Conservation (phyloP, 1,139 yeast genomes). For the Suhomyces choctaworum region DNA sequence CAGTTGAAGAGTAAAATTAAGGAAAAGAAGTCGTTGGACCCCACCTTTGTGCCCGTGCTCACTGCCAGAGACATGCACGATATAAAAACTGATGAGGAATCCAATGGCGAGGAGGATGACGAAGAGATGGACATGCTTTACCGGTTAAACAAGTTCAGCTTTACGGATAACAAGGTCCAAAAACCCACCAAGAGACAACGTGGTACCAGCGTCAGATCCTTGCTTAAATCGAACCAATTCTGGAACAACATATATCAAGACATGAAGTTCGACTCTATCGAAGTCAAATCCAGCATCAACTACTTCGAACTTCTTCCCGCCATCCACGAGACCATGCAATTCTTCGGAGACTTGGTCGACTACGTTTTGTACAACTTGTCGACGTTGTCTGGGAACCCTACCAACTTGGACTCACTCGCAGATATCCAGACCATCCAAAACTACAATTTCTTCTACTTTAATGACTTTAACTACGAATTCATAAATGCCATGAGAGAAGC, state of each 20-base stretch:
- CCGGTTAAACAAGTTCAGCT: conserved; percentile 9
- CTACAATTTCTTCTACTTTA: conserved; percentile 27
- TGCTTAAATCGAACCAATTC: conserved; percentile 27
- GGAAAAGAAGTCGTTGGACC: conserved; percentile 2
- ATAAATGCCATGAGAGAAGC: conserved; percentile 26
- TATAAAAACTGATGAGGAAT: conserved; percentile 7
- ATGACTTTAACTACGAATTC: conserved; percentile 28
- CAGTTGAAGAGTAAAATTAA: conserved; percentile 9
- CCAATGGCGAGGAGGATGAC: conserved; percentile 11
- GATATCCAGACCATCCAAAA: conserved; percentile 23
- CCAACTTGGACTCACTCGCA: conserved; percentile 15
- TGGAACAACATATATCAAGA: conserved; percentile 41
- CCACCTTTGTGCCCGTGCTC: conserved; percentile 4
- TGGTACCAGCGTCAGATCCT: conserved; percentile 7
- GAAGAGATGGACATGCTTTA: conserved; percentile 11
- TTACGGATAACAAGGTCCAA: conserved; percentile 4
- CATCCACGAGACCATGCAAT: conserved; percentile 23
- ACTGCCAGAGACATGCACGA: conserved; percentile 1
- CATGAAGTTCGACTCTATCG: conserved; percentile 27
- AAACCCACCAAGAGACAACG: background rate
- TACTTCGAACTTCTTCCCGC: conserved; percentile 34
- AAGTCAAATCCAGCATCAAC: conserved; percentile 19
- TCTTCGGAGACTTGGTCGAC: conserved; percentile 33
- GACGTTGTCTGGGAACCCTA: conserved; percentile 18
- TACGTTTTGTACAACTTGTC: conserved; percentile 28